Base-by-base conservation (phyloP, 2,329 filamentous ascomycete genomes). In the Pseudovirgaria hyperparasitica region DNA sequence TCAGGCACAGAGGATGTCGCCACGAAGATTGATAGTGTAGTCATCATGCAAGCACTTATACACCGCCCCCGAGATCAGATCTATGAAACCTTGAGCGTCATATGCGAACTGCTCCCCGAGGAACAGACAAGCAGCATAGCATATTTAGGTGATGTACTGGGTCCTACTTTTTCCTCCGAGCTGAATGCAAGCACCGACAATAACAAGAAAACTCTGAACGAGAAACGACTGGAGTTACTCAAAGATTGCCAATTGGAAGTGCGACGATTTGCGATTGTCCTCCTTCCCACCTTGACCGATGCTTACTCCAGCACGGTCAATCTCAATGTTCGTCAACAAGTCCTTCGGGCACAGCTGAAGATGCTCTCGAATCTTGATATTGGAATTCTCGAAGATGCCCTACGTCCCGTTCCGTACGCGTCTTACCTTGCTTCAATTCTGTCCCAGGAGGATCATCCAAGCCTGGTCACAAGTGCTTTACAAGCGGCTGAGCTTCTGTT, bases 281-380 rank as follows among this genome's bases (percentile, higher is more conserved):
- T 98, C 8, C 79, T 98, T 37, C 90, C 90, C 1, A 98, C 90
- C 3, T 62, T 98, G 35, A 96, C 90, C 16, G 86, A 98, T 51
- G 87, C 86, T 1, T 98, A 92, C 48, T 94, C 90, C 8, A 96
- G 90, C 54, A 98, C 90, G 1, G 87, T 98, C 37, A 98, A 98
- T 46, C 60, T 96, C 10, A 84, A 74, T 30, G 90, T 98, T 21
- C 79, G 92, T 13, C 84, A 96, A 48, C 94, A 93, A 56, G 90
- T 98, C 3, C 66, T 98, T 18, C 82, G 75, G 12, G 90, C 87
- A n/a, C 90, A 98, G 46, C 62, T 96, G 23, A 96, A 96, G 59
- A 96, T 98, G 84, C 68, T 98, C 7, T 93, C 85, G 9, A 93
- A 94, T 38, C 60, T 98, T n/a, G 84, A 94, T 41, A 75, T 73